Base-by-base conservation (phyloP, 78 protist species). In the Chrysochromulina tobinii region DNA sequence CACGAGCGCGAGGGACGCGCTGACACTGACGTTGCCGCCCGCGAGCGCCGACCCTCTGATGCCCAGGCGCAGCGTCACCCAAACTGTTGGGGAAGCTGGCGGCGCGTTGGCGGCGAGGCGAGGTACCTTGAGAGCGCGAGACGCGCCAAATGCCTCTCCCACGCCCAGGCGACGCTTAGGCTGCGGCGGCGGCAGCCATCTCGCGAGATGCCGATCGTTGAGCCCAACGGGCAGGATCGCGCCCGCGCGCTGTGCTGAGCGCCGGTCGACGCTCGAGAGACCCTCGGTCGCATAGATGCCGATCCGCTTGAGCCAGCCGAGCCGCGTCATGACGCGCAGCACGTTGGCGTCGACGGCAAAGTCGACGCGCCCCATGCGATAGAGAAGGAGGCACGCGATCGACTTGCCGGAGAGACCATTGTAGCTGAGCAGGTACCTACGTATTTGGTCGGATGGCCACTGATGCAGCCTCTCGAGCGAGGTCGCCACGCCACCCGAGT, bases 261-360 rank as follows among this genome's bases (percentile, higher is more conserved):
- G 8, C 8, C 83, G 83, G 11, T 75, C 83, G 2, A 21, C 12
- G 25, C 7, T 50, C 25, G 58, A 2, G 18, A 75, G 57, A 8
- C 58, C 83, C 4, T 77, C 85, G 55, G n/a, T 14, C 12, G 85
- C 18, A 0, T 23, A 0, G 20, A 53, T 53, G 61, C 61, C 57
- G 59, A 77, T 1, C 61, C 3, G 0, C 25, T 50, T 77, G 50
- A 77, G 85, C 85, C 85, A 77, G 57, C 85, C 85, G 50, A 77
- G 59, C 61, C 85, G 85, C 14, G 85, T 77, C 85, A 77, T 77
- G 2, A 77, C 5, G 3, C 85, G 55, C 11, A 77, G 59, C 27
- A 77, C 85, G 27, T 77, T 77, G 11, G 85, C 85, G 12, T 77
- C 85, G 85, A 77, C 85, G 20, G 85, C 85, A 27, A 77, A 77